These are phyloP conservation scores for Hypocreales sp. DNA, from an alignment of 2,329 filamentous ascomycete genomes.

Conservation along the genomic window DNA sequence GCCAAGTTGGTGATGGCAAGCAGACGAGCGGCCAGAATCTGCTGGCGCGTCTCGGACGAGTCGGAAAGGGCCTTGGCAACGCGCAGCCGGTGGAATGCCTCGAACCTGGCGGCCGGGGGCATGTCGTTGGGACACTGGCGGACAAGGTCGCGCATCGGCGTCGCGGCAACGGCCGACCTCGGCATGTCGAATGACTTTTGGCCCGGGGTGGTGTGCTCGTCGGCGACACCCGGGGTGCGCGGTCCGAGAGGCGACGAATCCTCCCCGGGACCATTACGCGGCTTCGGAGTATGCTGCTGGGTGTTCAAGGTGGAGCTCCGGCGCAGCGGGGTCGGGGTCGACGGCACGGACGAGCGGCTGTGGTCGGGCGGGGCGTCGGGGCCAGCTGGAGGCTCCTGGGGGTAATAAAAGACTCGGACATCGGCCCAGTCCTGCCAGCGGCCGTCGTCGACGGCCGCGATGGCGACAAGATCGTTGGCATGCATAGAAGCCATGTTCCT, in stretches of 20 bases:
- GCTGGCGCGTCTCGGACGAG: constrained; percentile 50
- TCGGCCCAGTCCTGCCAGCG: constrained; percentile 68
- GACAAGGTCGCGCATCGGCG: constrained; percentile 40
- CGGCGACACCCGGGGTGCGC: constrained; percentile 23
- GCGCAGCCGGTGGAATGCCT: constrained; percentile 69
- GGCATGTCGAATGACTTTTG: constrained; percentile 52
- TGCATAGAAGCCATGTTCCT: constrained; percentile 45
- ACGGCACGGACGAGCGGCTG: constrained; percentile 32
- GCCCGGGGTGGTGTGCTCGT: constrained; percentile 20
- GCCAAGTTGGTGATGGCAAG: constrained; percentile 82
- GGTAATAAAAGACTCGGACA: constrained; percentile 70
- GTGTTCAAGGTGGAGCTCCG: constrained; percentile 43
- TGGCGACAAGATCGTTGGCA: constrained; percentile 69
- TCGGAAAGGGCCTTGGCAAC: constrained; percentile 65
- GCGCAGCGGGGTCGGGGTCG: constrained; percentile 62
- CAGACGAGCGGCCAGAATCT: constrained; percentile 65
- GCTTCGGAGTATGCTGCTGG: constrained; percentile 27
- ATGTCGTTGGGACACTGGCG: constrained; percentile 44
- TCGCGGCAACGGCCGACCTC: constrained; percentile 33
- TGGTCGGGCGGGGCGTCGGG: constrained; percentile 9
- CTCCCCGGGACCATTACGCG: constrained; percentile 15
- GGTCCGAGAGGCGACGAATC: constrained; percentile 34
- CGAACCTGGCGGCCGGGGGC: constrained; percentile 61
- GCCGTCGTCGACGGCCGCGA: constrained; percentile 45
- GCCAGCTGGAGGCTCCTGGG: constrained; percentile 17